Evolutionary conservation across 805 yeast species (phyloP).

Genomic region (Suhomyces sp.): DNA sequence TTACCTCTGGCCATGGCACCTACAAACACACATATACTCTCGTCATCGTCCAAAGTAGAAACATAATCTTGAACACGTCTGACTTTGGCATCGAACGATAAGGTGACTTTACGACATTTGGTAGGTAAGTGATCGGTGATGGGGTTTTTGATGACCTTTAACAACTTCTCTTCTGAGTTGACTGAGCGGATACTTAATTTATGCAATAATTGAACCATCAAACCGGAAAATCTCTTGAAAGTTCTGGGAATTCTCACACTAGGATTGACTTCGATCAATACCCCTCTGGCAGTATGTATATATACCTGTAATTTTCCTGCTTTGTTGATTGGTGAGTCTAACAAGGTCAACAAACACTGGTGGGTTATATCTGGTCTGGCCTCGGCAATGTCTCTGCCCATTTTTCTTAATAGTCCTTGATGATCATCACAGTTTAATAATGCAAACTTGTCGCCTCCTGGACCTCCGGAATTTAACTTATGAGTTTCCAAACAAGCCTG

Average conservation of each 20-base stretch:
- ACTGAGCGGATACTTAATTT: conserved; percentile 91
- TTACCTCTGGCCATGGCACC: conserved; percentile 99
- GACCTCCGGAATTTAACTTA: conserved; percentile 72
- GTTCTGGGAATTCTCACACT: conserved; percentile 97
- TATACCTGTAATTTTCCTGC: conserved; percentile 97
- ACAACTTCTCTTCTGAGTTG: conserved; percentile 88
- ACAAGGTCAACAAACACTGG: conserved; percentile 88
- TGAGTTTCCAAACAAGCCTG: conserved; percentile 96
- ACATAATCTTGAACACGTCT: conserved; percentile 88
- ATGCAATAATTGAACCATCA: conserved; percentile 95
- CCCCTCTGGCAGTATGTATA: conserved; percentile 93
- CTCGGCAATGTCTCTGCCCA: conserved; percentile 96
- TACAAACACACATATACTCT: conserved; percentile 95
- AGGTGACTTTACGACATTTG: conserved; percentile 89
- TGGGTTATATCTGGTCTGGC: conserved; percentile 99
- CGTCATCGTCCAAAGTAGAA: conserved; percentile 73
- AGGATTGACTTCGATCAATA: conserved; percentile 92
- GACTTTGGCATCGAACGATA: conserved; percentile 89
- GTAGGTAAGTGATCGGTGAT: conserved; percentile 95
- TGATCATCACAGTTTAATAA: conserved; percentile 96
- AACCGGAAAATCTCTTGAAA: conserved; percentile 93
- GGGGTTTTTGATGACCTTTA: conserved; percentile 94
- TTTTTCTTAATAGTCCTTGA: conserved; percentile 89
- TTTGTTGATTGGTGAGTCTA: conserved; percentile 97
- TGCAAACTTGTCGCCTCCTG: conserved; percentile 86